phyloP scores from a whole-genome alignment of 805 yeast species.

The Candida vartiovaarae region DNA sequence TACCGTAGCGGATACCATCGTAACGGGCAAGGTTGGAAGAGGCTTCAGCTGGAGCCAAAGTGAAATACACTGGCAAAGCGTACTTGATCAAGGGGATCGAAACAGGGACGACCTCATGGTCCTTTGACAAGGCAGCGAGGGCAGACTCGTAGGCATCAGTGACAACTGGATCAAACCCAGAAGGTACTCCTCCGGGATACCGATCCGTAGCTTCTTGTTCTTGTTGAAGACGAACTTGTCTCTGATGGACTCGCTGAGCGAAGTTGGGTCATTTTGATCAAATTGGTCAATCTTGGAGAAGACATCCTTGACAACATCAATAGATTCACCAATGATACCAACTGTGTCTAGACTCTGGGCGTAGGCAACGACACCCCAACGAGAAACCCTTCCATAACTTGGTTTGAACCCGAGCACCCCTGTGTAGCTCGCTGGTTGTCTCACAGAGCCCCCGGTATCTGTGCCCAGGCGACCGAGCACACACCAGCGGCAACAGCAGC shows the following conservation, averaged over 20 bases:
- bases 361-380: constrained; percentile 89
- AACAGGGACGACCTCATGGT: constrained; percentile 48
- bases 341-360: constrained; percentile 95
- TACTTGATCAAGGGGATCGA: constrained; percentile 63
- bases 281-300: constrained; percentile 48
- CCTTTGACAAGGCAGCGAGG: constrained; percentile 34
- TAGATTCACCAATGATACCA: constrained; percentile 60
- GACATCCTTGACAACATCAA: constrained; percentile 39
- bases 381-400: constrained; percentile 81
- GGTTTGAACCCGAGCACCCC: constrained; percentile 89
- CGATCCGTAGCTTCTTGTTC: constrained; percentile 41
- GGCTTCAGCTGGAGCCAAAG: constrained; percentile 89
- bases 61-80: constrained; percentile 76
- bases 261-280: constrained; percentile 81
- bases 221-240: constrained; percentile 1
- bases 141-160: constrained; percentile 40
- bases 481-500: constrained; percentile 75
- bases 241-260: constrained; percentile 34
- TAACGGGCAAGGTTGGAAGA: constrained; percentile 84
- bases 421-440: constrained; percentile 87
- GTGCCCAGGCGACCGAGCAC: constrained; percentile 82
- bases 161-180: constrained; percentile 44
- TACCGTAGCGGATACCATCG: constrained; percentile 88
- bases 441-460: constrained; percentile 95
- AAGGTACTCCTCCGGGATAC: constrained; percentile 65